These are phyloP conservation scores for Pythium biforme DNA, from an alignment of 352 stramenopile species.

Conservation along the genomic window DNA sequence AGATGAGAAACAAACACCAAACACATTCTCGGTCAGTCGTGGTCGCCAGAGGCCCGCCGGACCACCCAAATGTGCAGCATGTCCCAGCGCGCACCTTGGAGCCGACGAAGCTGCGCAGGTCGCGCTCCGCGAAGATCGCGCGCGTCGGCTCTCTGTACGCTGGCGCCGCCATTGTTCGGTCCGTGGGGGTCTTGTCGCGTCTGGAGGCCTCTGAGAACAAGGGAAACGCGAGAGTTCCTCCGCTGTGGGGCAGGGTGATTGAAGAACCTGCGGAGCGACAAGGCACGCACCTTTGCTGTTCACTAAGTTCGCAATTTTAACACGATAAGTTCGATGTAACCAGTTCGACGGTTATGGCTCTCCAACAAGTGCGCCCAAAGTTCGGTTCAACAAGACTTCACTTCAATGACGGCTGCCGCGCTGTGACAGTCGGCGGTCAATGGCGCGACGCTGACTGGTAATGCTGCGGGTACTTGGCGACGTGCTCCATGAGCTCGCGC, in stretches of 20 bases:
- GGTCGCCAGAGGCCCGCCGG: not conserved
- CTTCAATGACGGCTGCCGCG: not conserved
- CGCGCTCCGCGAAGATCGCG: constrained; percentile 76
- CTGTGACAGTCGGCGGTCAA: too few relatives aligned
- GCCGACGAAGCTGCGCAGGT: constrained; percentile 66
- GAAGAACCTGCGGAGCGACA: constrained; percentile 1
- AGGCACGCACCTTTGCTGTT: not conserved
- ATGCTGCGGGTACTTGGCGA: constrained; percentile 92
- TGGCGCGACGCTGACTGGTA: constrained; percentile 55
- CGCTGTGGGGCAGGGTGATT: not conserved
- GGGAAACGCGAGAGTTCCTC: not conserved
- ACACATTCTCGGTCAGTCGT: not conserved
- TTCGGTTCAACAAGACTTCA: not conserved
- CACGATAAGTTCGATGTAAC: constrained; percentile 14
- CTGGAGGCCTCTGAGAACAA: not conserved
- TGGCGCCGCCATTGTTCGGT: constrained; percentile 20
- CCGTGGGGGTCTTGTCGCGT: not conserved
- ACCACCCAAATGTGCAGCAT: not conserved
- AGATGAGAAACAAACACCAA: not conserved
- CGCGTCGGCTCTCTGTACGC: constrained; percentile 57
- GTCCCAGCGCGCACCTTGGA: constrained; percentile 42
- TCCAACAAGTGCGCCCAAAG: not conserved
- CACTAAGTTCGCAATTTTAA: not conserved
- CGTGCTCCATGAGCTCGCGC: constrained; percentile 86
- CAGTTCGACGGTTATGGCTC: constrained; percentile 9